Conservation (phyloP, 345 rosid species). For the Citrus trifoliata region DNA sequence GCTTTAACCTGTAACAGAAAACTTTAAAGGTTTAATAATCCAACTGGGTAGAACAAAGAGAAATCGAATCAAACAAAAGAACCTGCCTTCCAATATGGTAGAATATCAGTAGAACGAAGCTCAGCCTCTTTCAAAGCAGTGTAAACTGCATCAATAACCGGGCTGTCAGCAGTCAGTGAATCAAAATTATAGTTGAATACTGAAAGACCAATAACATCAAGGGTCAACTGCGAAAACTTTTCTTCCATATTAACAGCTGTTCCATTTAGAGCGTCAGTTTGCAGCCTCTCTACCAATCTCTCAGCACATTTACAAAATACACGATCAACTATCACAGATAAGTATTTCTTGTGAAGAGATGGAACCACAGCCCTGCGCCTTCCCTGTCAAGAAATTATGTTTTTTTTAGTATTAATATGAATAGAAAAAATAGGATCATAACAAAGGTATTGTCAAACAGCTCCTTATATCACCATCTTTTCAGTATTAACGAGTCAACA, state of each 20-base stretch:
- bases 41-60: background rate
- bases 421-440: too few relatives aligned
- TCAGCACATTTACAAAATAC: constrained; percentile 90
- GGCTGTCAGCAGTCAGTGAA: constrained; percentile 72
- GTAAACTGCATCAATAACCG: constrained; percentile 88
- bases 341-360: constrained; percentile 86
- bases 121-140: constrained; percentile 94
- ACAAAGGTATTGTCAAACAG: too few relatives aligned
- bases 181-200: constrained; percentile 88
- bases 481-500: too few relatives aligned
- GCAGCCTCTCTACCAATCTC: constrained; percentile 87
- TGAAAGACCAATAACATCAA: constrained; percentile 85
- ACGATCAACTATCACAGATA: constrained; percentile 84
- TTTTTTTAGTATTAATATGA: background rate
- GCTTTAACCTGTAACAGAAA: constrained; percentile 42
- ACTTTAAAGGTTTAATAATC: background rate
- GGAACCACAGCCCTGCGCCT: constrained; percentile 94
- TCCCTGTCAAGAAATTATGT: constrained; percentile 42
- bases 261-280: constrained; percentile 62
- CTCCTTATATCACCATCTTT: too few relatives aligned
- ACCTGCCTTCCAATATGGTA: constrained; percentile 95
- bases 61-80: constrained; percentile 3
- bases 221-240: constrained; percentile 85
- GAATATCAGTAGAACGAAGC: constrained; percentile 82
- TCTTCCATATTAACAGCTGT: constrained; percentile 89